Base-by-base conservation (phyloP, 164 flowering plant genomes). In the Nymphaea colorata region DNA sequence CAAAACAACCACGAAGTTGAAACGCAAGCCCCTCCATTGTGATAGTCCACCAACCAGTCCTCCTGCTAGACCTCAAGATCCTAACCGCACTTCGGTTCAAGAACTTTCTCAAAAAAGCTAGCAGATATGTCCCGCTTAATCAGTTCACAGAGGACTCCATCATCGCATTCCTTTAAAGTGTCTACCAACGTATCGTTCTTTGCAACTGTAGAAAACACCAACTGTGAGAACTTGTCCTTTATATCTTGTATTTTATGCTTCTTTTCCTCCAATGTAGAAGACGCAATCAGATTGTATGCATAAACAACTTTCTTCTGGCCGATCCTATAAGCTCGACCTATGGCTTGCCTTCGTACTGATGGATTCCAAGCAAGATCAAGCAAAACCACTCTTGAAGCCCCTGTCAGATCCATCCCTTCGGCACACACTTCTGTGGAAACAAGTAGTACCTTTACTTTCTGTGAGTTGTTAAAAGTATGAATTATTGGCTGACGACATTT, bases 331-430 rank as follows among this genome's bases (percentile, higher is more conserved):
- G 96, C 99, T 11, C 97, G 80, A 74, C 86, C 73, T 47, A 91
- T 84, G 4, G 97, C 97, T 80, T 93, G 97, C 60, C 77, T 79
- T 69, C 83, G 89, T 2, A 89, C 89, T 0, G 97, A 85, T 2
- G 97, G 96, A 68, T 93, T 93, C 96, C 97, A 93, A 7, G 80
- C 83, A 42, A 83, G 86, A 73, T 93, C 98, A 60, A 93, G 86
- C 14, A 93, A 75, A 18, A 93, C 86, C 5, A 93, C 88, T 61
- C 98, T 79, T 5, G 98, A 93, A 61, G 94, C 98, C 57, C 98
- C 98, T 60, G 84, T 78, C 44, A 93, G 81, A 64, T 67, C 85
- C 25, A 91, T 93, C 2, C 98, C 98, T 66, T 88, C 98, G 11
- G 72, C 70, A 67, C 97, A 89, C 10, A 91, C 88, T 73, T 64